Evolutionary conservation across 768 basidiomycete genomes (phyloP).

Genomic region (Pulveroboletus ravenelii): DNA sequence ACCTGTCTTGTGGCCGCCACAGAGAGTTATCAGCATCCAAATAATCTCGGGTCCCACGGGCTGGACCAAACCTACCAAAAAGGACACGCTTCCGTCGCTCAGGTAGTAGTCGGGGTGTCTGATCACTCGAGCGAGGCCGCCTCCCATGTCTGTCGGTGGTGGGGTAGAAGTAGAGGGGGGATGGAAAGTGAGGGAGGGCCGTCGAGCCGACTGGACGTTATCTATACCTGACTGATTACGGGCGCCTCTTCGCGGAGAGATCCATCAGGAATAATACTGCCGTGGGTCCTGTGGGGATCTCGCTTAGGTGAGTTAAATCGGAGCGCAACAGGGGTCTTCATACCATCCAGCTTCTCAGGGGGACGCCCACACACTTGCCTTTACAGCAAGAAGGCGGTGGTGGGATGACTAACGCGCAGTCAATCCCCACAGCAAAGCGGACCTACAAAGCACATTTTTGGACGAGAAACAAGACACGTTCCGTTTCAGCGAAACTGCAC

Average conservation of each 20-base stretch:
- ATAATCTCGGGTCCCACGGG: not conserved
- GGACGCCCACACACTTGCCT: not conserved
- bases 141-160: conserved; percentile 6
- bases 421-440: conserved; percentile 16
- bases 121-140: conserved; percentile 5
- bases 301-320: conserved; percentile 1
- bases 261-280: conserved; percentile 10
- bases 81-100: conserved; percentile 8
- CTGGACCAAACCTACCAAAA: conserved; percentile 13
- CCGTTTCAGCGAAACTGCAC: conserved; percentile 6
- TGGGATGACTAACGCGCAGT: conserved; percentile 6
- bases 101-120: conserved; percentile 11
- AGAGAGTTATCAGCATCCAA: conserved; percentile 1
- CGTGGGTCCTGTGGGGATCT: conserved; percentile 10
- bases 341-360: not conserved
- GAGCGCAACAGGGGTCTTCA: not conserved
- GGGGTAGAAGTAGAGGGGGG: not conserved
- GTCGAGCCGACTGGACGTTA: conserved; percentile 6
- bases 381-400: not conserved
- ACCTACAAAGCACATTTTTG: conserved; percentile 15
- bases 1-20: conserved; percentile 39
- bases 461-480: not conserved
- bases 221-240: conserved; percentile 12
- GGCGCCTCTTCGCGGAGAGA: conserved; percentile 16
- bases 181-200: not conserved